A percentile compares a stretch with the other conserved stretches of the same genome.
phyloP scores from a whole-genome alignment of 139 green algal species.

The Chlorella sp. region DNA sequence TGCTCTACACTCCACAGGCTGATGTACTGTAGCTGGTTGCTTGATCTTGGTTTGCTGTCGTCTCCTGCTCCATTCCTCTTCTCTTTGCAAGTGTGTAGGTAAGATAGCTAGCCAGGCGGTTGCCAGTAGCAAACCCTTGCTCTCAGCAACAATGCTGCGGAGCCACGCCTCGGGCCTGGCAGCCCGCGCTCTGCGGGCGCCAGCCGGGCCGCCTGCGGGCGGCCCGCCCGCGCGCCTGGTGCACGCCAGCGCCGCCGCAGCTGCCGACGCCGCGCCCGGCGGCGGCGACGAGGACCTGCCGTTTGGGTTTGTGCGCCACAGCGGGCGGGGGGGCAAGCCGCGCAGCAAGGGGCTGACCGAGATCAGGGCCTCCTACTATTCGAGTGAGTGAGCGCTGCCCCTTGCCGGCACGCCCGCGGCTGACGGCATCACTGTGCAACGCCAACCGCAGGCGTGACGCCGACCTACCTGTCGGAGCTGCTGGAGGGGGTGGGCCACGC shows the following conservation, averaged over 20 bases:
- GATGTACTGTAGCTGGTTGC: no score
- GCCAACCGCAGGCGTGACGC: not conserved
- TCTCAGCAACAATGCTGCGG: no score
- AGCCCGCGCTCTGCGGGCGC: no score
- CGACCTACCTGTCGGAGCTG: constrained; percentile 14
- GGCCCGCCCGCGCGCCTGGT: no score
- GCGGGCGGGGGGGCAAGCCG: not conserved
- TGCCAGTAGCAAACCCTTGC: no score
- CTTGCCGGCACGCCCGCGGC: not conserved
- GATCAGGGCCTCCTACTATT: not conserved
- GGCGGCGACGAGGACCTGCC: not conserved
- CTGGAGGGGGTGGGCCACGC: constrained; percentile 19
- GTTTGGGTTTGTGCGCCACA: not conserved
- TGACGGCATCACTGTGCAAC: not conserved
- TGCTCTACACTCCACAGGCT: no score
- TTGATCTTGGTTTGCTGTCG: no score
- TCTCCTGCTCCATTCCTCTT: no score
- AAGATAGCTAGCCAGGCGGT: no score
- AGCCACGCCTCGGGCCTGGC: no score
- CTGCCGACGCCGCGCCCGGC: not conserved
- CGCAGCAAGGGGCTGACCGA: constrained; percentile 1
- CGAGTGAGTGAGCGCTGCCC: not conserved
- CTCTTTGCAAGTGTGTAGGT: no score
- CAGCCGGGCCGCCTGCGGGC: no score
- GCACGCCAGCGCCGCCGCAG: not conserved